Percentiles rank a stretch among this genome's conserved stretches.
Evolutionary conservation across 306 rosid genomes (phyloP).

Genomic region (Argentina anserina): DNA sequence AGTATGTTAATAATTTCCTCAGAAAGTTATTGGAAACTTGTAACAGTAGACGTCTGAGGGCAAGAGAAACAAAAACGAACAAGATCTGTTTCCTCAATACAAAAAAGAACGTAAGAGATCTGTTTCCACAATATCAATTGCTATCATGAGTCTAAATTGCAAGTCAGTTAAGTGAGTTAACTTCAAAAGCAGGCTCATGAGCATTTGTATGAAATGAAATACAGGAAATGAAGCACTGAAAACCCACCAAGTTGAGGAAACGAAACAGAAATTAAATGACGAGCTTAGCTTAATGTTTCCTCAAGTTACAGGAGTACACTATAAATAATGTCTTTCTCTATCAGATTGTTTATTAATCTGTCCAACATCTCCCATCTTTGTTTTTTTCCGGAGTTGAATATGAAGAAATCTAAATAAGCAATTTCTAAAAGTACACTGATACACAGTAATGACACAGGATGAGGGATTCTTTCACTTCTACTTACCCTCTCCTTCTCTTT

Average conservation of each 20-base stretch:
- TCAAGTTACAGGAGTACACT: conserved; percentile 28
- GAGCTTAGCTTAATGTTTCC: conserved; percentile 25
- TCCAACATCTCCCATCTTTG: conserved; percentile 18
- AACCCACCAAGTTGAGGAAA: background rate
- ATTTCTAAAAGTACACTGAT: conserved; percentile 13
- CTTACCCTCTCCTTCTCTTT: conserved; percentile 67
- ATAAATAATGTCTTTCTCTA: conserved; percentile 46
- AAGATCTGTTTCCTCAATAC: background rate
- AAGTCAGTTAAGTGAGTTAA: background rate
- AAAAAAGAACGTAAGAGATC: background rate
- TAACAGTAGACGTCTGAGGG: background rate
- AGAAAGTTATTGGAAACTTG: background rate
- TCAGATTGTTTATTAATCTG: conserved; percentile 15
- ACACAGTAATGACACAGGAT: background rate
- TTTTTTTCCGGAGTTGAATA: conserved; percentile 9
- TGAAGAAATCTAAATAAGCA: conserved; percentile 15
- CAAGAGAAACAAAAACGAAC: background rate
- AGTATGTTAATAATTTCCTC: background rate
- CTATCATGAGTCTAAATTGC: background rate
- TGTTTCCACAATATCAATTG: background rate
- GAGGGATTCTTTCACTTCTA: background rate
- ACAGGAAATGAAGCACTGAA: background rate
- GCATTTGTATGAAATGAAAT: no score
- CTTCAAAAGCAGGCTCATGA: background rate
- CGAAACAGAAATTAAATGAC: conserved; percentile 8